These are phyloP conservation scores for Lasiodiplodia sp. DNA, from an alignment of 2,329 filamentous ascomycete species.

Conservation along the genomic window DNA sequence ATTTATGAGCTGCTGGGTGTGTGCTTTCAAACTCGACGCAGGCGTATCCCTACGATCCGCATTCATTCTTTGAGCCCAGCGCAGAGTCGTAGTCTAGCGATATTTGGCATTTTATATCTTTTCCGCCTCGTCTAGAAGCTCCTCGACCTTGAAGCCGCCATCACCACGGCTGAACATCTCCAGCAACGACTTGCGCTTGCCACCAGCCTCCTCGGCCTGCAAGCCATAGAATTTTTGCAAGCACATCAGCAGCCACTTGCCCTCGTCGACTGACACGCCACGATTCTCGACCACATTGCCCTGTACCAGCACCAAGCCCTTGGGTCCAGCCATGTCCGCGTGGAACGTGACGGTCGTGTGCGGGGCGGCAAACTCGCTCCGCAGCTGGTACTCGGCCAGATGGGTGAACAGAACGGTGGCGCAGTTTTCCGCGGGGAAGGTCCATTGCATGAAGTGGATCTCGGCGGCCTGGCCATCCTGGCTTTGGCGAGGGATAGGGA, in stretches of 20 bases:
- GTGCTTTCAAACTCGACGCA: background rate
- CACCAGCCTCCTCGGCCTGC: slow-evolving; percentile 64
- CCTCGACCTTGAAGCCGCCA: slow-evolving; percentile 79
- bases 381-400: slow-evolving; percentile 88
- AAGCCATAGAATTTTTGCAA: slow-evolving; percentile 88
- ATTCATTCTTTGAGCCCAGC: background rate
- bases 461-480: slow-evolving; percentile 71
- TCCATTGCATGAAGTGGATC: slow-evolving; percentile 97
- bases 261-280: slow-evolving; percentile 80
- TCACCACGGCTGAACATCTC: slow-evolving; percentile 85
- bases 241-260: slow-evolving; percentile 89
- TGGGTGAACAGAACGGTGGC: slow-evolving; percentile 84
- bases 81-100: background rate
- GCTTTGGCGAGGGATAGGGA: slow-evolving; percentile 76
- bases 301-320: slow-evolving; percentile 85
- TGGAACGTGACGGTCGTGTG: slow-evolving; percentile 96
- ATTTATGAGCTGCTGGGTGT: background rate
- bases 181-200: slow-evolving; percentile 68
- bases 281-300: slow-evolving; percentile 78
- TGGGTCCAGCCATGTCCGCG: slow-evolving; percentile 75
- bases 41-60: background rate
- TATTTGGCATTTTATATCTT: slow-evolving; percentile 59
- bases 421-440: slow-evolving; percentile 74
- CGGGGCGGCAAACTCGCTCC: slow-evolving; percentile 87
- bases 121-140: slow-evolving; percentile 88